Evolutionary conservation across 2,329 filamentous ascomycete genomes (phyloP).

Genomic region (Microcera coccophila): DNA sequence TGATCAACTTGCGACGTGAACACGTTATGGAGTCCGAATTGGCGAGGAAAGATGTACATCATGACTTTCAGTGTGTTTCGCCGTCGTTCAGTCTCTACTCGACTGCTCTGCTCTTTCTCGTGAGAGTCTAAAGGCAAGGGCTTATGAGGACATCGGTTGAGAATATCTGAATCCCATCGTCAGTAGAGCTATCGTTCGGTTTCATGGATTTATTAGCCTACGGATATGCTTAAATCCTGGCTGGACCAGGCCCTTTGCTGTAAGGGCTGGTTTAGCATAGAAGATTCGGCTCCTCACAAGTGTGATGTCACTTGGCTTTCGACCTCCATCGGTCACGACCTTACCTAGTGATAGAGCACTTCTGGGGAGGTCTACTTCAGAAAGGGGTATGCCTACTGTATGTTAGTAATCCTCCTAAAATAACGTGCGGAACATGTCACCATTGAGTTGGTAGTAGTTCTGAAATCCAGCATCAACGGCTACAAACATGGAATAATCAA

Average conservation of each 20-base stretch:
- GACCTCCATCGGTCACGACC: background rate
- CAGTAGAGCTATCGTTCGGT: too few relatives aligned
- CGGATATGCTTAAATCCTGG: slow-evolving; percentile 79
- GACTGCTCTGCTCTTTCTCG: background rate
- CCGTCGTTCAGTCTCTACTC: slow-evolving; percentile 17
- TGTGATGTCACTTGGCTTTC: slow-evolving; percentile 56
- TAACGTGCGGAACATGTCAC: slow-evolving; percentile 35
- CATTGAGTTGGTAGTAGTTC: slow-evolving; percentile 77
- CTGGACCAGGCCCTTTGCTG: slow-evolving; percentile 60
- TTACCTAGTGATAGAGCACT: slow-evolving; percentile 7
- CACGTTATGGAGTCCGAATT: slow-evolving; percentile 89
- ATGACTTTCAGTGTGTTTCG: slow-evolving; percentile 65
- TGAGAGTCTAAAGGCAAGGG: background rate
- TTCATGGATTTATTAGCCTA: slow-evolving; percentile 42
- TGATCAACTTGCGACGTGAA: slow-evolving; percentile 68
- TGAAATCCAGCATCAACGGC: slow-evolving; percentile 55
- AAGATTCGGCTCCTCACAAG: slow-evolving; percentile 83
- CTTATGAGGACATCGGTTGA: slow-evolving; percentile 61
- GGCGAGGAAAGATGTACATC: slow-evolving; percentile 90
- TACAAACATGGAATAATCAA: slow-evolving; percentile 74
- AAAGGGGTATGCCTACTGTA: slow-evolving; percentile 47
- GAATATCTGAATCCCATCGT: slow-evolving; percentile 57
- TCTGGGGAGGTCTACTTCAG: slow-evolving; percentile 38
- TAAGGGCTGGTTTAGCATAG: slow-evolving; percentile 72
- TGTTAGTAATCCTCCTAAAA: slow-evolving; percentile 1